These are phyloP conservation scores for Wickerhamomyces strasburgensis DNA, from an alignment of 805 yeast species.

Conservation along the genomic window DNA sequence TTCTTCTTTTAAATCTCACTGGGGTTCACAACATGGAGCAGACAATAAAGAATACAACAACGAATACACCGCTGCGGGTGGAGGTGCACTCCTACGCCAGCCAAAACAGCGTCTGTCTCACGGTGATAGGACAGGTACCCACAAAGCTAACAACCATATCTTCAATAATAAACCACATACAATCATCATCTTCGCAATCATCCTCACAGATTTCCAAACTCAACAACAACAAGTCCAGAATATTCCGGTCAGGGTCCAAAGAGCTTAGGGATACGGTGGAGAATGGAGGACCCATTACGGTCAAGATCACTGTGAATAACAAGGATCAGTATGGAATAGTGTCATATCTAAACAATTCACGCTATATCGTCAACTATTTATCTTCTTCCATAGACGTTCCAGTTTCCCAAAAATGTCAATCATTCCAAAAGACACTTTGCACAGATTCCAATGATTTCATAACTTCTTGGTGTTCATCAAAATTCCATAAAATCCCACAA, in stretches of 20 bases:
- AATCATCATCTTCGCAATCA: conserved; percentile 12
- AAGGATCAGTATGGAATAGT: conserved; percentile 19
- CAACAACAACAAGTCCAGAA: conserved; percentile 20
- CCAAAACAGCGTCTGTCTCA: conserved; percentile 5
- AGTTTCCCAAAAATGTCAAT: background rate
- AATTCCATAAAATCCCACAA: background rate
- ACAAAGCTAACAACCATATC: conserved; percentile 14
- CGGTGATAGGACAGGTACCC: conserved; percentile 11
- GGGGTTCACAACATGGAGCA: too few species aligned
- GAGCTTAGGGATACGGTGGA: too few species aligned
- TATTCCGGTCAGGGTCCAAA: too few species aligned
- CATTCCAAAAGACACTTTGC: background rate
- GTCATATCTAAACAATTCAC: conserved; percentile 2
- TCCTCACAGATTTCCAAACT: conserved; percentile 4
- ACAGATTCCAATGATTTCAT: background rate
- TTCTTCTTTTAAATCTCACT: too few species aligned
- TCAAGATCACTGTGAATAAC: conserved; percentile 15
- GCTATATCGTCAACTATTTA: conserved; percentile 6
- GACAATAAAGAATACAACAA: too few species aligned
- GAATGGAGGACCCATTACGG: conserved; percentile 10
- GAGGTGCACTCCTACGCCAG: background rate
- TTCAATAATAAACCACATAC: conserved; percentile 7
- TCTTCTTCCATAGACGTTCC: background rate
- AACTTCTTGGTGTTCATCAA: conserved; percentile 1
- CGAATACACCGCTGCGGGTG: too few species aligned